phyloP scores from a whole-genome alignment of 306 rosid genomes.

The Gleditsia sinensis region DNA sequence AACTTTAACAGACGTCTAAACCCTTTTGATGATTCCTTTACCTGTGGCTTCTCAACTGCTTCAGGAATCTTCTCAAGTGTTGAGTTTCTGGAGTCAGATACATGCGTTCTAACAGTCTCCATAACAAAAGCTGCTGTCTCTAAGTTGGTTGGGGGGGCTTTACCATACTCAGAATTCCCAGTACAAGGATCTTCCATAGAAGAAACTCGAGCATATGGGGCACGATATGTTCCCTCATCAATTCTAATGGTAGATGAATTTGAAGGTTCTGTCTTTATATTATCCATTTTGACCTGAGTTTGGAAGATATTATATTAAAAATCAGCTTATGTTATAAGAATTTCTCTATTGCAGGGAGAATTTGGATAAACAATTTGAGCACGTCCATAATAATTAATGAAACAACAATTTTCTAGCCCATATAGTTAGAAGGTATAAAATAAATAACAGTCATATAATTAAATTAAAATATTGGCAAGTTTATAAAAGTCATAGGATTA shows the following conservation, averaged over 20 bases:
- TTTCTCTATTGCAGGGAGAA: conserved; percentile 15
- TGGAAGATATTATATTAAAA: conserved; percentile 25
- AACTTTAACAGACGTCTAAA: conserved; percentile 72
- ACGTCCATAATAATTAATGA: conserved; percentile 18
- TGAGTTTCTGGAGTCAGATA: conserved; percentile 58
- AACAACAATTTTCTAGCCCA: conserved; percentile 1
- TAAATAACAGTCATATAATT: conserved; percentile 3
- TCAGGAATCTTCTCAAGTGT: conserved; percentile 90
- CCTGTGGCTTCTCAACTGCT: conserved; percentile 70
- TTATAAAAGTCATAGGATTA: conserved; percentile 14
- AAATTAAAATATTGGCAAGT: conserved; percentile 10
- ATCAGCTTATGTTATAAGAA: conserved; percentile 25
- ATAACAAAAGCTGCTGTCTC: conserved; percentile 51
- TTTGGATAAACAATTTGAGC: conserved; percentile 11
- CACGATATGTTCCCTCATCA: conserved; percentile 54
- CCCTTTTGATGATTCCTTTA: conserved; percentile 82
- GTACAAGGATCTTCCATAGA: conserved; percentile 85
- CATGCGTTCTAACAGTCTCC: conserved; percentile 54
- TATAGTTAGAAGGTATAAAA: conserved; percentile 3
- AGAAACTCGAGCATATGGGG: conserved; percentile 79
- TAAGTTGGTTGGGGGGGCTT: conserved; percentile 54
- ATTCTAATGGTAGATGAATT: conserved; percentile 40
- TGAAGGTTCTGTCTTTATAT: conserved; percentile 51
- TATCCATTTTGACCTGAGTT: conserved; percentile 48
- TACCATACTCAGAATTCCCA: conserved; percentile 62